A percentile compares a stretch with the other conserved stretches of the same genome.
Evolutionary conservation across 2,329 filamentous ascomycete genomes (phyloP).

Genomic region (Penicillium sp.): DNA sequence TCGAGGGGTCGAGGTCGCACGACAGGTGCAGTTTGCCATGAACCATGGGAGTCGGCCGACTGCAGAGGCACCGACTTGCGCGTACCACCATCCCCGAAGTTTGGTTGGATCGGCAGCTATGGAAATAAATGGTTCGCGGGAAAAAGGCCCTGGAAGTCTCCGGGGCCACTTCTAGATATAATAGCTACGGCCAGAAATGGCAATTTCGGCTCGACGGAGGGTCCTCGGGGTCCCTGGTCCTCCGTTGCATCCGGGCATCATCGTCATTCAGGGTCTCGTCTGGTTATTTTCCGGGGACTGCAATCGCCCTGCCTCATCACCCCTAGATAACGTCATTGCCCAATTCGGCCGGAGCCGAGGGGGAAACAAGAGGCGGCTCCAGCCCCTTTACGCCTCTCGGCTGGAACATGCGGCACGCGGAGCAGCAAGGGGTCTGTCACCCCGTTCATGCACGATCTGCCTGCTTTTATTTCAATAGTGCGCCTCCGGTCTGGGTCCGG

Average conservation of each 20-base stretch:
- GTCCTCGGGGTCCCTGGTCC: neutral
- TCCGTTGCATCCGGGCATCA: neutral
- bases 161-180: neutral
- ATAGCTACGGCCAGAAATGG: neutral
- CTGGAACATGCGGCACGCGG: conserved; percentile 36
- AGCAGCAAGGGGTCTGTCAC: conserved; percentile 31
- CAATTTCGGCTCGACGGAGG: neutral
- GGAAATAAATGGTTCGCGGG: neutral
- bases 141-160: neutral
- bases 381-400: neutral
- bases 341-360: neutral
- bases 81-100: neutral
- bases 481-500: neutral
- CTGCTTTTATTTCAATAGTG: conserved; percentile 14
- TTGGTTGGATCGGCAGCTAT: neutral
- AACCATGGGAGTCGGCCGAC: neutral
- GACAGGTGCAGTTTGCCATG: neutral
- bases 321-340: neutral
- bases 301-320: neutral
- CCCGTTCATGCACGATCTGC: conserved; percentile 25
- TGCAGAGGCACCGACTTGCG: neutral
- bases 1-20: neutral
- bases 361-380: conserved; percentile 10
- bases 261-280: neutral
- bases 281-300: neutral